phyloP scores from a whole-genome alignment of 1,284 basidiomycete genomes.

The Sporisorium reilianum region DNA sequence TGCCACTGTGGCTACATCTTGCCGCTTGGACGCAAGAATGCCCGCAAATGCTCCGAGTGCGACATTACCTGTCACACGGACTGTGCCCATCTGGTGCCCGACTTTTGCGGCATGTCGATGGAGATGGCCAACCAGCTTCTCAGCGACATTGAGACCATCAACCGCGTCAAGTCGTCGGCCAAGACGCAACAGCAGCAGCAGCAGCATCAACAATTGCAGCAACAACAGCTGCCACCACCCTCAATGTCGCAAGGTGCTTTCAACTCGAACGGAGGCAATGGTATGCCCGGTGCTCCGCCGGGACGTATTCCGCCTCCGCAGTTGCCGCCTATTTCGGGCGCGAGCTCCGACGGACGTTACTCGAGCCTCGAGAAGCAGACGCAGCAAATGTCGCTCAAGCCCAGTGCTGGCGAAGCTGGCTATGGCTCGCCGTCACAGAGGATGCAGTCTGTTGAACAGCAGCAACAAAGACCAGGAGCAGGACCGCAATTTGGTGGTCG shows the following conservation, averaged over 20 bases:
- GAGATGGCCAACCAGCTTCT: slow-evolving; percentile 96
- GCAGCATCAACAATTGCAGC: slow-evolving; percentile 24
- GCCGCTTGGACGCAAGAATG: slow-evolving; percentile 95
- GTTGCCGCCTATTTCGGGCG: slow-evolving; percentile 18
- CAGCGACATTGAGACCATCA: slow-evolving; percentile 84
- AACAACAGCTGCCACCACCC: slow-evolving; percentile 11
- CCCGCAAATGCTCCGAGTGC: slow-evolving; percentile 94
- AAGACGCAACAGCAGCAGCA: slow-evolving; percentile 40
- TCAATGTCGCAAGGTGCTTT: slow-evolving; percentile 5
- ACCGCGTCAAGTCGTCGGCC: slow-evolving; percentile 60
- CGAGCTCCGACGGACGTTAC: slow-evolving; percentile 30
- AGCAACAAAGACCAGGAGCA: slow-evolving; percentile 29
- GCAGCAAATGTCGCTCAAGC: slow-evolving; percentile 53
- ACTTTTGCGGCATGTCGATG: slow-evolving; percentile 99
- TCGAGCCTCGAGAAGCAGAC: slow-evolving; percentile 59
- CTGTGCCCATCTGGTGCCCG: slow-evolving; percentile 96
- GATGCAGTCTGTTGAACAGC: slow-evolving; percentile 31
- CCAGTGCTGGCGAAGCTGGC: slow-evolving; percentile 14
- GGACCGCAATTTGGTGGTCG: slow-evolving; percentile 42
- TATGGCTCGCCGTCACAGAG: slow-evolving; percentile 23
- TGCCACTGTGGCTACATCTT: slow-evolving; percentile 97
- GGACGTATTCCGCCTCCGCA: slow-evolving; percentile 37
- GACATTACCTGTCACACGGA: slow-evolving; percentile 96
- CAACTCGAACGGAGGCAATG: slow-evolving; percentile 24
- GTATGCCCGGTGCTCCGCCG: slow-evolving; percentile 29